Evolutionary conservation across 352 stramenopile genomes (phyloP).

Genomic region (Pythium scleroteichum): DNA sequence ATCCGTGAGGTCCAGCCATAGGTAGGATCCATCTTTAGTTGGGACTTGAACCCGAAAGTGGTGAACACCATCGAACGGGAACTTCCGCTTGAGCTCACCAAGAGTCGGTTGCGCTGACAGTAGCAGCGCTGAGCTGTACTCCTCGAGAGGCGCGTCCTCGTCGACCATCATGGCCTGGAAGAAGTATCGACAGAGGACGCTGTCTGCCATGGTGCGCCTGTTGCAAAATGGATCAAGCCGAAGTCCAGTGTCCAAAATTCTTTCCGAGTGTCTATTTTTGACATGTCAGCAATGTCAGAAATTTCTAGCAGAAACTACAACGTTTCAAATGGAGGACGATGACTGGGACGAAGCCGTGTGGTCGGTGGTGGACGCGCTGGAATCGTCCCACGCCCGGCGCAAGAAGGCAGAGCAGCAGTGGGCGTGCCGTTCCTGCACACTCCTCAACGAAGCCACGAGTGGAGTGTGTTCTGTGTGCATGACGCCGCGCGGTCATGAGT

Average conservation of each 20-base stretch:
- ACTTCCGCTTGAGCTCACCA: slow-evolving; percentile 59
- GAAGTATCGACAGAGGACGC: slow-evolving; percentile 83
- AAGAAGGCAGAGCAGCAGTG: slow-evolving; percentile 22
- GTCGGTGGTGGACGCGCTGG: slow-evolving; percentile 65
- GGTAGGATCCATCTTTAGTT: slow-evolving; percentile 45
- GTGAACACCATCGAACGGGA: slow-evolving; percentile 73
- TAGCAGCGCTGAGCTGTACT: slow-evolving; percentile 59
- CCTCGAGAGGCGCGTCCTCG: slow-evolving; percentile 41
- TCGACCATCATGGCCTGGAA: slow-evolving; percentile 78
- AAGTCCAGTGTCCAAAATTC: slow-evolving; percentile 13
- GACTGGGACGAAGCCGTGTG: slow-evolving; percentile 85
- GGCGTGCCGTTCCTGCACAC: slow-evolving; percentile 64
- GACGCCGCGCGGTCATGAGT: slow-evolving; percentile 47
- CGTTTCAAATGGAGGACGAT: slow-evolving; percentile 50
- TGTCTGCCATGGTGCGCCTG: slow-evolving; percentile 17
- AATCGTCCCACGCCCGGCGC: slow-evolving; percentile 32
- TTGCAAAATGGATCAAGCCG: slow-evolving; percentile 27
- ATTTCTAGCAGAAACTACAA: slow-evolving; percentile 28
- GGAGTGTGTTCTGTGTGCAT: slow-evolving; percentile 49
- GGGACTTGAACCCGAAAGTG: slow-evolving; percentile 74
- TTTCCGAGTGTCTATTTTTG: not conserved
- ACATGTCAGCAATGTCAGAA: slow-evolving; percentile 6
- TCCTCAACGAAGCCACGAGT: slow-evolving; percentile 45
- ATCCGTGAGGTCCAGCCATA: slow-evolving; percentile 77
- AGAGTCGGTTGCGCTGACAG: slow-evolving; percentile 69